A percentile compares a stretch with the other conserved stretches of the same genome.
These are phyloP conservation scores for Mucor velutinosus DNA, from an alignment of 371 early-diverging fungal genomes.

Conservation along the genomic window DNA sequence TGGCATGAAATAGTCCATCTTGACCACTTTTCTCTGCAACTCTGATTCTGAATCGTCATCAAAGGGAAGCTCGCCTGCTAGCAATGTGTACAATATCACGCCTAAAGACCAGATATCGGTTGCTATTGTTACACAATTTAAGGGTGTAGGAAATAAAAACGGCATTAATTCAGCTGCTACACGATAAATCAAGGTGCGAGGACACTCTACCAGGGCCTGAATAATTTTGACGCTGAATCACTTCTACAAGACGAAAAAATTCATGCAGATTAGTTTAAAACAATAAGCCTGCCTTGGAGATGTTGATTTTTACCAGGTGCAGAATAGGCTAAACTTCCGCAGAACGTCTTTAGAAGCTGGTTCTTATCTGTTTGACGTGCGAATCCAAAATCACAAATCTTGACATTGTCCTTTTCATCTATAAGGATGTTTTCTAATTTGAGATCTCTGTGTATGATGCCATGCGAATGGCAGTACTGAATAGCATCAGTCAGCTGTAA, in stretches of 20 bases:
- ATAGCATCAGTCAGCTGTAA: constrained; percentile 75
- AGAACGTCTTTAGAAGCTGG: constrained; percentile 78
- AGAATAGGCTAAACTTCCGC: constrained; percentile 84
- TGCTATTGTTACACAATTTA: constrained; percentile 34
- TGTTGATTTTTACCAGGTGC: constrained; percentile 58
- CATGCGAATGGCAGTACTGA: constrained; percentile 73
- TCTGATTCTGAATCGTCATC: constrained; percentile 72
- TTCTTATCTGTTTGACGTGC: constrained; percentile 70
- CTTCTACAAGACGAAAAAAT: constrained; percentile 40
- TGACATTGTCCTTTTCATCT: constrained; percentile 71
- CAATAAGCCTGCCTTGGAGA: neutral
- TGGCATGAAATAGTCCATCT: constrained; percentile 67
- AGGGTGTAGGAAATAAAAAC: neutral
- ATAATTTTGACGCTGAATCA: constrained; percentile 70
- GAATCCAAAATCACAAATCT: constrained; percentile 91
- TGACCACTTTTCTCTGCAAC: constrained; percentile 65
- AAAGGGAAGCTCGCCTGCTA: constrained; percentile 76
- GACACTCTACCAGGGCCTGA: constrained; percentile 59
- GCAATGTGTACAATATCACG: constrained; percentile 72
- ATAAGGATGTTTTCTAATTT: constrained; percentile 88
- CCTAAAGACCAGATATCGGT: constrained; percentile 84
- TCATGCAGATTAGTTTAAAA: constrained; percentile 5
- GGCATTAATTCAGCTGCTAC: neutral
- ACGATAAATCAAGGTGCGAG: neutral
- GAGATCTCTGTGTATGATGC: constrained; percentile 81